Base-by-base conservation (phyloP, 2,329 filamentous ascomycete genomes). In the Paraphaeosphaeria minitans region DNA sequence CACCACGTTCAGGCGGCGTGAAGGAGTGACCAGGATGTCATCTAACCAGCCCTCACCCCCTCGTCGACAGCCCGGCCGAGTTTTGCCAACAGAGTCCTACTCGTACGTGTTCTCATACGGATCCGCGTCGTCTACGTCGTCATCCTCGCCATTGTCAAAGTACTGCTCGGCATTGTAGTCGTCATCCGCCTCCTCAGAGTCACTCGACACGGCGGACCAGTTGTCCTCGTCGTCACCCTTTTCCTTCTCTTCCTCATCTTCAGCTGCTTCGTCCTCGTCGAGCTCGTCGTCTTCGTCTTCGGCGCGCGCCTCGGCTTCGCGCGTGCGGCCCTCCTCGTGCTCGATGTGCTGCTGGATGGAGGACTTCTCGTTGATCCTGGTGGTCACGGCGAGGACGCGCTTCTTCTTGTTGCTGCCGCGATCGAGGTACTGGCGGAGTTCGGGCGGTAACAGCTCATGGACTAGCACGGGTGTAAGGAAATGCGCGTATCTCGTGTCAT, bases 121-220 rank as follows among this genome's bases (percentile, higher is more conserved):
- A 58, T 74, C 73, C 8, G 62, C 73, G 41, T 75, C 75, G 42
- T 78, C 76, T 52, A 73, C 71, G 29, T 75, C 82, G 55, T 82
- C 84, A 42, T 81, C 84, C 33, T 81, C 83, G 41, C 79, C 77
- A 37, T 76, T 84, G 46, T 80, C 83, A 57, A 82, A 84, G 49
- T 78, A 86, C 55, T 83, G 84, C 52, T 85, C 86, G 7, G 86
- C 86, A 55, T 81, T 84, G 77, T 89, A 88, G 62, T 88, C 82
- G 66, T 89, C 86, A 1, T 84, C 86, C 64, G 88, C 85, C 66
- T 89, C 88, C 68, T 88, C 86, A 4, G 84, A 85, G 56, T 86
- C 84, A 13, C 86, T 85, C 46, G 87, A 85, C 24, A 85, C 84
- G 46, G 66, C 71, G 5, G 68, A 73, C 61, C 62, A 75, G 21